These are phyloP conservation scores for Conticribra weissflogii DNA, from an alignment of 108 stramenopile species.

Conservation along the genomic window DNA sequence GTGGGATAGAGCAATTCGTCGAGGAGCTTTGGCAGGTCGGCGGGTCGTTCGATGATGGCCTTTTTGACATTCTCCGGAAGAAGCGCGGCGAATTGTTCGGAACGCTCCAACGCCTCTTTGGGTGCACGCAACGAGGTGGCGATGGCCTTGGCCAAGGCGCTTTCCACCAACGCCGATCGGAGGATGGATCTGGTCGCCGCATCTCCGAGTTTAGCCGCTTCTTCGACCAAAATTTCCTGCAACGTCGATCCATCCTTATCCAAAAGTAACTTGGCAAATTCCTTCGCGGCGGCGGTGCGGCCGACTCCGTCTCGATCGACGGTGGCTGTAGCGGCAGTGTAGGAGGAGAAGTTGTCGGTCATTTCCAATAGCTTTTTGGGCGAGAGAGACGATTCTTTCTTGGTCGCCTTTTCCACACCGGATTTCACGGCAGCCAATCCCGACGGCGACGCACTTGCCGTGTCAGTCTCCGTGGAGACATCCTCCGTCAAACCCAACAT, in stretches of 20 bases:
- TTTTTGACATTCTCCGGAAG: slow-evolving; percentile 60
- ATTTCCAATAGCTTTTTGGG: slow-evolving; percentile 80
- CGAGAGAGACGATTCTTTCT: slow-evolving; percentile 40
- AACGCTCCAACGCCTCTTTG: slow-evolving; percentile 54
- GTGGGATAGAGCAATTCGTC: slow-evolving; percentile 57
- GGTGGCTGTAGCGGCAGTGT: slow-evolving; percentile 77
- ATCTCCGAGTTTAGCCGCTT: slow-evolving; percentile 74
- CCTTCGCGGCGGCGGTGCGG: slow-evolving; percentile 60
- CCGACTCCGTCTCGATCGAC: slow-evolving; percentile 72
- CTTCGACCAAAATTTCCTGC: slow-evolving; percentile 78
- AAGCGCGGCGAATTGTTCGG: slow-evolving; percentile 32
- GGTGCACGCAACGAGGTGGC: slow-evolving; percentile 55
- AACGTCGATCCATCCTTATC: slow-evolving; percentile 70
- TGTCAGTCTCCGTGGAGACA: too few relatives aligned
- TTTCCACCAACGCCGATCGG: slow-evolving; percentile 63
- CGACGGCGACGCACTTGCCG: slow-evolving; percentile 2
- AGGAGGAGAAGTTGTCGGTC: slow-evolving; percentile 83
- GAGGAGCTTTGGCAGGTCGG: slow-evolving; percentile 61
- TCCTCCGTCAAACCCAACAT: slow-evolving; percentile 78
- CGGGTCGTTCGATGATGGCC: slow-evolving; percentile 61
- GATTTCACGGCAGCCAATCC: slow-evolving; percentile 54
- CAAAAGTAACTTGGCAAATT: slow-evolving; percentile 72
- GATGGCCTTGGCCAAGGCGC: slow-evolving; percentile 58
- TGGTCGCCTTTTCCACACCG: slow-evolving; percentile 28
- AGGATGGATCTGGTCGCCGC: slow-evolving; percentile 64